phyloP scores from a whole-genome alignment of 2,329 filamentous ascomycete species.

The Monosporascus sp. region DNA sequence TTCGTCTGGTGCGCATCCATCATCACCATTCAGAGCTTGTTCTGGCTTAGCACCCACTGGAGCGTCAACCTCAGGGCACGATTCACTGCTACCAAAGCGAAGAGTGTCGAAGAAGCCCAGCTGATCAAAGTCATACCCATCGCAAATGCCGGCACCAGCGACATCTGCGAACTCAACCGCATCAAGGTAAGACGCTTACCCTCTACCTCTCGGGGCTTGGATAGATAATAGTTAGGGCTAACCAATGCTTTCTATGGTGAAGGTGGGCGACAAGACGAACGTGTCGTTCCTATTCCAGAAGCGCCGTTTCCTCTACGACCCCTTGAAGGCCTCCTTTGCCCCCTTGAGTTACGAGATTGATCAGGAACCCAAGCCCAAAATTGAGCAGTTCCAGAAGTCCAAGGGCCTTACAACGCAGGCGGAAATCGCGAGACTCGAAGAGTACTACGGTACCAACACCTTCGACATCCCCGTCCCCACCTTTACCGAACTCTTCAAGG shows the following conservation, averaged over 20 bases:
- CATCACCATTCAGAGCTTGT: conserved; percentile 76
- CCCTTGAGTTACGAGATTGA: conserved; percentile 83
- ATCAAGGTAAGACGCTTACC: conserved; percentile 51
- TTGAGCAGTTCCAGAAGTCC: conserved; percentile 74
- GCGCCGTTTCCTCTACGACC: conserved; percentile 83
- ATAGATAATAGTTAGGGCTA: background rate
- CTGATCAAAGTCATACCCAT: conserved; percentile 91
- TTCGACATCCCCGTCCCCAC: conserved; percentile 98
- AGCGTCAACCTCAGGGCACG: conserved; percentile 78
- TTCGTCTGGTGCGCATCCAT: conserved; percentile 91
- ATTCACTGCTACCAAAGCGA: conserved; percentile 73
- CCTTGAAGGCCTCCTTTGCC: conserved; percentile 67
- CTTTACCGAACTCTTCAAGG: conserved; percentile 93
- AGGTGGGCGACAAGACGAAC: conserved; percentile 68
- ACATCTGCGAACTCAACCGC: conserved; percentile 76
- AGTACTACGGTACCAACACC: conserved; percentile 92
- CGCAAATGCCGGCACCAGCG: conserved; percentile 80
- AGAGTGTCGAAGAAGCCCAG: conserved; percentile 65
- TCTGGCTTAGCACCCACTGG: conserved; percentile 98
- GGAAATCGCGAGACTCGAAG: conserved; percentile 75
- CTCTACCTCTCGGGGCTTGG: conserved; percentile 1
- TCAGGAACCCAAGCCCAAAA: conserved; percentile 70
- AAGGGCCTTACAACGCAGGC: conserved; percentile 67
- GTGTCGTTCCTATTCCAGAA: conserved; percentile 96
- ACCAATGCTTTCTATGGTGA: conserved; percentile 3